Conservation (phyloP, 169 alveolate species). For the Plasmodium coatneyi region DNA sequence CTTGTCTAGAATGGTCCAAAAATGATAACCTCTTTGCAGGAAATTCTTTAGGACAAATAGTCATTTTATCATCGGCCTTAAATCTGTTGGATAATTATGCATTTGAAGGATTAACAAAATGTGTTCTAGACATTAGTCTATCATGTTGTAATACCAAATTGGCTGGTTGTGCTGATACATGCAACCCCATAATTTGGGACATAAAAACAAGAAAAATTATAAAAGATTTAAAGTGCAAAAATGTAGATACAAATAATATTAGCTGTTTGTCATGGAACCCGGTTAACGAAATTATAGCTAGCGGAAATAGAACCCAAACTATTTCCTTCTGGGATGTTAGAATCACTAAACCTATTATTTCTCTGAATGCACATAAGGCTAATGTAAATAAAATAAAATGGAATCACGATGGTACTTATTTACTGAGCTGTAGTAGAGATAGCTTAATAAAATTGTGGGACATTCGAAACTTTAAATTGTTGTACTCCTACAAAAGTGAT, state of each 20-base stretch:
- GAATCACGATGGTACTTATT: constrained; percentile 81
- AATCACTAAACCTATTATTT: constrained; percentile 83
- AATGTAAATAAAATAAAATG: constrained; percentile 83
- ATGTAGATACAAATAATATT: constrained; percentile 82
- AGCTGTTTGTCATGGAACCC: constrained; percentile 92
- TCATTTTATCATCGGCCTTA: constrained; percentile 86
- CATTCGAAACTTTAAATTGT: constrained; percentile 80
- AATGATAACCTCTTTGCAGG: constrained; percentile 87
- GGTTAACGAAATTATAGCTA: constrained; percentile 84
- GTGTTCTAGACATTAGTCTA: constrained; percentile 81
- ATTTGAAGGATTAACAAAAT: constrained; percentile 84
- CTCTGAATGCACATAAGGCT: constrained; percentile 89
- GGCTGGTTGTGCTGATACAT: constrained; percentile 86
- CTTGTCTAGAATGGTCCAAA: constrained; percentile 85
- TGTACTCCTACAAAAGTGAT: constrained; percentile 76
- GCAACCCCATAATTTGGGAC: constrained; percentile 87
- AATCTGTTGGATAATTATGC: constrained; percentile 83
- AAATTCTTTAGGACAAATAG: constrained; percentile 86
- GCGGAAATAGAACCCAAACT: constrained; percentile 88
- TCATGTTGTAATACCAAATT: constrained; percentile 83
- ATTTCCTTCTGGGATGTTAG: constrained; percentile 90
- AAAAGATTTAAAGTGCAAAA: constrained; percentile 78
- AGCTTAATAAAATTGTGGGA: constrained; percentile 90
- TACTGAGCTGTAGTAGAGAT: constrained; percentile 82
- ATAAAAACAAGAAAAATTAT: constrained; percentile 78